Conservation (phyloP, 2,329 filamentous ascomycete species). For the Metarhizium rileyi region DNA sequence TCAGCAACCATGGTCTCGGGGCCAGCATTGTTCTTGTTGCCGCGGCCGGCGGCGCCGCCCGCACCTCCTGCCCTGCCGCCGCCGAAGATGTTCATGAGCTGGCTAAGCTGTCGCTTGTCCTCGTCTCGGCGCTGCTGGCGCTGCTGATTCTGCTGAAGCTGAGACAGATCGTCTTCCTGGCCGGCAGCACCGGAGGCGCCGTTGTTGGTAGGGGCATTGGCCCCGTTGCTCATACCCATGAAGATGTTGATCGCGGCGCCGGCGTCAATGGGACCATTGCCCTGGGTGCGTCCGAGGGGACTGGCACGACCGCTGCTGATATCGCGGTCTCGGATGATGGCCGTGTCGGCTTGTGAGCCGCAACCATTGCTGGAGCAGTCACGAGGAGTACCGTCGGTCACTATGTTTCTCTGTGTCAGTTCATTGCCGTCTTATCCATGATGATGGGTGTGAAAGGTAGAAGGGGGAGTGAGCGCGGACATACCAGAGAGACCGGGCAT, state of each 20-base stretch:
- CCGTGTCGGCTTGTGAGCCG: slow-evolving; percentile 60
- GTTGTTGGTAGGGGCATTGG: slow-evolving; percentile 26
- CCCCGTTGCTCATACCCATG: slow-evolving; percentile 36
- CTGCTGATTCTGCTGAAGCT: slow-evolving; percentile 9
- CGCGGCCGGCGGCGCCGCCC: slow-evolving; percentile 2
- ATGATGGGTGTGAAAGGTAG: not conserved
- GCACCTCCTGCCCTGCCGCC: slow-evolving; percentile 9
- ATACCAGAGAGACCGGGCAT: slow-evolving; percentile 46
- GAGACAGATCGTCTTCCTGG: slow-evolving; percentile 33
- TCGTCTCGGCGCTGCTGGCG: slow-evolving; percentile 11
- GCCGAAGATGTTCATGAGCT: slow-evolving; percentile 23
- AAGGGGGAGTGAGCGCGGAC: slow-evolving; percentile 5
- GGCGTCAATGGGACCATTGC: slow-evolving; percentile 48
- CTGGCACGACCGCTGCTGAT: slow-evolving; percentile 41
- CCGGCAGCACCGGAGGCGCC: slow-evolving; percentile 28
- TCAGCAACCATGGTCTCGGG: slow-evolving; percentile 43
- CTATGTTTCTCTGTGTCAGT: slow-evolving; percentile 18
- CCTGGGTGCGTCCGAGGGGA: slow-evolving; percentile 55
- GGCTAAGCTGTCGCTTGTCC: slow-evolving; percentile 20
- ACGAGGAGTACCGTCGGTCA: slow-evolving; percentile 56
- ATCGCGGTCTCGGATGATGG: slow-evolving; percentile 56
- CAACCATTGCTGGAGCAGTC: slow-evolving; percentile 53
- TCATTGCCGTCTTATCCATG: not conserved
- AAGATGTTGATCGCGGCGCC: slow-evolving; percentile 47
- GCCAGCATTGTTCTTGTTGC: not conserved